Evolutionary conservation across 2,329 filamentous ascomycete genomes (phyloP).

Genomic region (Xylariaceae sp.): DNA sequence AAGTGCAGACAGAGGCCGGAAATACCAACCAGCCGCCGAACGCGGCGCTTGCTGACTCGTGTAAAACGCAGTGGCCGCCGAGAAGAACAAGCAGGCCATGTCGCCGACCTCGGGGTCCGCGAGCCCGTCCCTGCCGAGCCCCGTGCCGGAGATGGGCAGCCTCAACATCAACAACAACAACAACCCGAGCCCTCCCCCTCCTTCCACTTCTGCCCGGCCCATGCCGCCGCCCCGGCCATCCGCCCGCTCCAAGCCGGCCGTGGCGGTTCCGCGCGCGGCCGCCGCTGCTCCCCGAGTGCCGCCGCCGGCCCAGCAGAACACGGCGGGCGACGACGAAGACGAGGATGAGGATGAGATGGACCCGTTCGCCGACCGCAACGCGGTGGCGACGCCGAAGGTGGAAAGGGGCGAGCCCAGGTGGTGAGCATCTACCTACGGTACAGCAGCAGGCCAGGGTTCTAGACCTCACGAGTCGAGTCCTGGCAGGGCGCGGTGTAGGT

Average conservation of each 20-base stretch:
- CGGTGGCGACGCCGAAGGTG: constrained; percentile 37
- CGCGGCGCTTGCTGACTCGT: constrained; percentile 14
- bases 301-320: constrained; percentile 41
- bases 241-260: constrained; percentile 40
- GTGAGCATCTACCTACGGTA: constrained; percentile 18
- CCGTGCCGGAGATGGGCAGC: constrained; percentile 34
- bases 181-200: constrained; percentile 26
- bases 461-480: too few species aligned
- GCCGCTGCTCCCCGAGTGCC: too few species aligned
- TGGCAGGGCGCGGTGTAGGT: too few species aligned
- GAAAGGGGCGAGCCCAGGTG: constrained; percentile 32
- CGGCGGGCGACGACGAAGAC: constrained; percentile 41
- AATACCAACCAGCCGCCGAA: not conserved
- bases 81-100: constrained; percentile 41
- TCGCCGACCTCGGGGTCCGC: constrained; percentile 29
- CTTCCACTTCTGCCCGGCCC: too few species aligned
- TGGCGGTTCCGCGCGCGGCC: constrained; percentile 37
- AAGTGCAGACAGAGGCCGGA: constrained; percentile 16
- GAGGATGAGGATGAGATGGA: constrained; percentile 75
- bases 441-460: too few species aligned
- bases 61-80: constrained; percentile 40
- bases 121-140: constrained; percentile 25
- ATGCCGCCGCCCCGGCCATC: constrained; percentile 41
- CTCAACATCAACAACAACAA: constrained; percentile 40
- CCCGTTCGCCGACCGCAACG: constrained; percentile 80